phyloP scores from a whole-genome alignment of 2,329 filamentous ascomycete genomes.

The Aureobasidium musti region DNA sequence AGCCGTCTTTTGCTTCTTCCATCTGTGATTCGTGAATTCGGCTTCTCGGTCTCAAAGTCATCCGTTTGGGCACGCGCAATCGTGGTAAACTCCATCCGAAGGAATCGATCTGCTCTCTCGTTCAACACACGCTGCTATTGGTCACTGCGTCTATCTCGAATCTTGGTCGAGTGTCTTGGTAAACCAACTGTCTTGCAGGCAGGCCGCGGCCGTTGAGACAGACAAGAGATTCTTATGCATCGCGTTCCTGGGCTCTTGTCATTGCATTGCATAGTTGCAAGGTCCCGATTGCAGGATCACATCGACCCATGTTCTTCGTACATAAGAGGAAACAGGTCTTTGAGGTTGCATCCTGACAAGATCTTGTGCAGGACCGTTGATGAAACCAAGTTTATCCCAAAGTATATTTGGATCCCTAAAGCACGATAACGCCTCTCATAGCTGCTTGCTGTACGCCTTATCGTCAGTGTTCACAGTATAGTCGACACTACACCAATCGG shows the following conservation, averaged over 20 bases:
- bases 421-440: too few species aligned
- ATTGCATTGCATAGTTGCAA: not conserved
- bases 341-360: too few species aligned
- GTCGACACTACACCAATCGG: too few species aligned
- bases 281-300: not conserved
- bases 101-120: not conserved
- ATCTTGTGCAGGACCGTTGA: too few species aligned
- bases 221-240: not conserved
- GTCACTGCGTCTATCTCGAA: not conserved
- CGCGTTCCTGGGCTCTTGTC: not conserved
- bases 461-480: too few species aligned
- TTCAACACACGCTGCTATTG: not conserved
- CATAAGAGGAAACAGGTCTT: too few species aligned
- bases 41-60: not conserved
- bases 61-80: not conserved
- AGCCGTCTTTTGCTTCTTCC: constrained; percentile 2
- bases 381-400: too few species aligned
- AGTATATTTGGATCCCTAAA: too few species aligned
- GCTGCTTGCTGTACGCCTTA: too few species aligned
- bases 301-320: too few species aligned
- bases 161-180: not conserved
- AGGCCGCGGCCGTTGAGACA: not conserved
- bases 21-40: not conserved
- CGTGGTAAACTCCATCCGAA: not conserved
- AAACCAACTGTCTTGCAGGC: not conserved